A percentile compares a stretch with the other conserved stretches of the same genome.
phyloP scores from a whole-genome alignment of 148 eudicot species.

The Simmondsia chinensis region DNA sequence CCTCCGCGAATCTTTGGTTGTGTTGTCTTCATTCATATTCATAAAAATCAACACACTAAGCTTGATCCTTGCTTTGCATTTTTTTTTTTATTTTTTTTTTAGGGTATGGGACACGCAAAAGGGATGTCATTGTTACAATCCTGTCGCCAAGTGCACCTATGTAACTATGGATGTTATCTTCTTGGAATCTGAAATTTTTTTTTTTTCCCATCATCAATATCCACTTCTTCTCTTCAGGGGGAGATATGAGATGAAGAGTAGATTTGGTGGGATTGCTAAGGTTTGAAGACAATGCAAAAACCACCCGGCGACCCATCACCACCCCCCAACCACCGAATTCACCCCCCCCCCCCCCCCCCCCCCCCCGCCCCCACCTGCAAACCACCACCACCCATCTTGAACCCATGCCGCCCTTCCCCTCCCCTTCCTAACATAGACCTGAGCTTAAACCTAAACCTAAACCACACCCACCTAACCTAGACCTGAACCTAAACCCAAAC shows the following conservation, averaged over 20 bases:
- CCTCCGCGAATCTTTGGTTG: background rate
- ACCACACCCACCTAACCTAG: too few relatives aligned
- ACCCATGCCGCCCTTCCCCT: too few relatives aligned
- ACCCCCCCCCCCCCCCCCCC: too few relatives aligned
- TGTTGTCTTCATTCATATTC: background rate
- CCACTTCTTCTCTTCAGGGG: background rate
- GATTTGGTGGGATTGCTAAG: background rate
- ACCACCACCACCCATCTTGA: too few relatives aligned
- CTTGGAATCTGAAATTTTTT: background rate
- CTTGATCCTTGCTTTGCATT: too few relatives aligned
- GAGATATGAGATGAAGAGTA: background rate
- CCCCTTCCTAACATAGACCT: too few relatives aligned
- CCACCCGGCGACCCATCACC: too few relatives aligned
- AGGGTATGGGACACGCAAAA: background rate
- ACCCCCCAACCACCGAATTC: too few relatives aligned
- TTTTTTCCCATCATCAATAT: background rate
- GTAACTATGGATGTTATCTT: background rate
- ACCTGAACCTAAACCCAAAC: too few relatives aligned
- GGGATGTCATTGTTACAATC: background rate
- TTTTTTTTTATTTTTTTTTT: background rate
- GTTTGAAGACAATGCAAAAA: too few relatives aligned
- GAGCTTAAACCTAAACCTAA: too few relatives aligned
- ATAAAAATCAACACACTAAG: background rate
- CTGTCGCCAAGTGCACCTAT: background rate
- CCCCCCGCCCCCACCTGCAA: too few relatives aligned